Evolutionary conservation across 192 early-diverging fungal genomes (phyloP), one percentile per base, ranked within the genome.

Genomic region (Coemansia sp.): DNA sequence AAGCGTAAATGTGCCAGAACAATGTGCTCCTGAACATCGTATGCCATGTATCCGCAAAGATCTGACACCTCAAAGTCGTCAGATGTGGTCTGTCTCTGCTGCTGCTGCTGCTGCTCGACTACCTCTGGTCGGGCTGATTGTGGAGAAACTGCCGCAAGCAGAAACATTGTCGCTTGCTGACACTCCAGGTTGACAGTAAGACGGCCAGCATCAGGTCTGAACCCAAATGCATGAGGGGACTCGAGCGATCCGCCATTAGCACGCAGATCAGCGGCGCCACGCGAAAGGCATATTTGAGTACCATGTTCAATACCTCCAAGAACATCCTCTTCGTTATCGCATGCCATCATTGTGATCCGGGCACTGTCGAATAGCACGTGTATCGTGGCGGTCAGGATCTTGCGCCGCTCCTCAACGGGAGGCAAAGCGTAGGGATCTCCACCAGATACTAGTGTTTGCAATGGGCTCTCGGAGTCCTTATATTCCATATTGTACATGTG

Each of bases 261-360:
- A 3, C 77, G 62, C 7, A 74, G 21, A 34, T 56, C 67, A 39
- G 58, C 6, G n/a, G 18, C 3, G 1, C 77, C 77, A 25, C 44
- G 23, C 0, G 25, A 11, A 15, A 80, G 41, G 40, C 66, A 61
- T 3, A 70, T 57, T 42, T 73, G 77, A 14, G 59, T 73, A 22
- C 77, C 77, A 46, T 80, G 77, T 39, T 80, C 71, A 43, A 70
- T 69, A 2, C 67, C 71, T 34, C 71, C 60, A 15, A 58, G 63
- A 34, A 64, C 64, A 41, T 80, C 77, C 53, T 80, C 77, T 6
- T 73, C 77, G 50, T 73, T 80, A 41, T 80, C 77, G 44, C 71
- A 64, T 7, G 67, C 70, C 67, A 73, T 34, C 19, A 73, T 30
- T 1, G 71, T 80, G 12, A 50, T 21, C 11, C 77, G 63, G n/a